Evolutionary conservation across 164 flowering plant species (phyloP).

Genomic region (Annona squamosa): DNA sequence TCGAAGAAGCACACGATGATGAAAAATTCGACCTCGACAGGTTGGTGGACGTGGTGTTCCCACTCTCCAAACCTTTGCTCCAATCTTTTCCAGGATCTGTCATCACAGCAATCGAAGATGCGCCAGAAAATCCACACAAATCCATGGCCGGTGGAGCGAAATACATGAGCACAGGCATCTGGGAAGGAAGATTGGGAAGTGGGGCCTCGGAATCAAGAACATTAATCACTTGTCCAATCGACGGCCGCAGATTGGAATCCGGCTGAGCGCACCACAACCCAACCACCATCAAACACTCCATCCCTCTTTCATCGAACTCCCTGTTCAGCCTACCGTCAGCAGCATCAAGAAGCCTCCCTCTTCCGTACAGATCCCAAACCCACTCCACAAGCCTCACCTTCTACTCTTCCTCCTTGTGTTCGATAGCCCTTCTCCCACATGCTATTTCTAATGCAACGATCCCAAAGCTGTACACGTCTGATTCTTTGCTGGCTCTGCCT

Average conservation of each 20-base stretch:
- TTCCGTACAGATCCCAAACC: constrained; percentile 52
- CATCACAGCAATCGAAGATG: no score
- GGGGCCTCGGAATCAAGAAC: constrained; percentile 36
- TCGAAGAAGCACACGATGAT: no score
- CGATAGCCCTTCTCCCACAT: constrained; percentile 39
- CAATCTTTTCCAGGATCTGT: no score
- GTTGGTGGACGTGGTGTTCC: no score
- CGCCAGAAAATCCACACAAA: neutral
- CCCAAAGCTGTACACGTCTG: constrained; percentile 57
- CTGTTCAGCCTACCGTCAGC: constrained; percentile 21
- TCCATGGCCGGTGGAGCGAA: constrained; percentile 13
- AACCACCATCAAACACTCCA: constrained; percentile 33
- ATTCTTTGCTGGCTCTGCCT: constrained; percentile 45
- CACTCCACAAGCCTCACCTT: constrained; percentile 37
- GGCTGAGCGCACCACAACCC: constrained; percentile 58
- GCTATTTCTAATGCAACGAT: constrained; percentile 43
- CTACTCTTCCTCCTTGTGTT: constrained; percentile 12
- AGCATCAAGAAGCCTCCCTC: constrained; percentile 32
- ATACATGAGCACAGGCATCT: constrained; percentile 34
- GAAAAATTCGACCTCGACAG: no score
- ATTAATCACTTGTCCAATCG: constrained; percentile 36
- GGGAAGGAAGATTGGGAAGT: constrained; percentile 33
- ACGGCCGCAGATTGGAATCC: constrained; percentile 30
- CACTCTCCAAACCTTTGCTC: no score
- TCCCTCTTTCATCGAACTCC: constrained; percentile 26